Base-by-base conservation (phyloP, 805 yeast species). In the Starmera dryadoides region DNA sequence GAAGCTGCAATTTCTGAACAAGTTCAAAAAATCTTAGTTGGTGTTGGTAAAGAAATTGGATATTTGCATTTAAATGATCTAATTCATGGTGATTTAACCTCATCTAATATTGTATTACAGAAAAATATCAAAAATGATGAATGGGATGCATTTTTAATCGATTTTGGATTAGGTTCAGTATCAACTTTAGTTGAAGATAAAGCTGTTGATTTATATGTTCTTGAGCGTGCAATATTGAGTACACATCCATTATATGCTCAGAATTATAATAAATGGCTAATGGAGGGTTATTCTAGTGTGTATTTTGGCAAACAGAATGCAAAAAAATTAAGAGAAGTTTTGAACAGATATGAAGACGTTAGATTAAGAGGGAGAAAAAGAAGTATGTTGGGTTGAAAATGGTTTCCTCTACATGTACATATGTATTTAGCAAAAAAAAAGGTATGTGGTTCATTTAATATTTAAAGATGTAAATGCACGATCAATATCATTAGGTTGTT, bases 141-240 rank as follows among this genome's bases (percentile, higher is more conserved):
- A 4, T 62, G 62, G 59, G 53, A 44, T 21, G 87, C 94, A 0
- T 74, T 67, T 26, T 60, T 93, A 47, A 93, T 93, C 39, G 98
- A 93, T 56, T 93, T 93, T 63, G 98, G 98, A 0, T 68, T 93
- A 16, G 84, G 95, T 2, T 77, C 88, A 11, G 79, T 79, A 41
- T 78, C 95, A 0, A 70, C 72, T 1, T 57, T 87, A 44, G 73
- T 84, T 0, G 98, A 93, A 52, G 98, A 91, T 53, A 88, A 86
- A 59, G 98, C 98, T 3, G 98, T 93, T n/a, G 98, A 93, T 59
- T 60, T 93, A 42, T 93, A 93, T 52, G 98, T 93, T 10, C 62
- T 93, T 43, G 98, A 93, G 60, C 68, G 98, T 51, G 98, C 98
- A 0, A 73, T 93, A 16, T 63, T 77, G 23, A 86, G 96, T 48